These are phyloP conservation scores for Echinosophora koreensis DNA, from an alignment of 306 rosid genomes.

Conservation along the genomic window DNA sequence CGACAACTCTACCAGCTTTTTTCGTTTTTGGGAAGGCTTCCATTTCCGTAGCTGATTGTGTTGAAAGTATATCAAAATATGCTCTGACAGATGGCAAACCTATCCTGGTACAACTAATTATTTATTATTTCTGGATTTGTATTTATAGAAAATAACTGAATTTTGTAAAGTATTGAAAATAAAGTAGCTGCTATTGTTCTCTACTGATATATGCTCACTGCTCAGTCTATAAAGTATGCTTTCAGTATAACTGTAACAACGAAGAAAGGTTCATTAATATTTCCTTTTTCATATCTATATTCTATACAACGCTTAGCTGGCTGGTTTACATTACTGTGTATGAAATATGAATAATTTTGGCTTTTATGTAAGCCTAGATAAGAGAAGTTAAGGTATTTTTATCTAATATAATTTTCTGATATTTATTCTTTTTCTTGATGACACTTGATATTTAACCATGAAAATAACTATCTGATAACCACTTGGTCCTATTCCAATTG, in stretches of 20 bases:
- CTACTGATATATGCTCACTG: constrained; percentile 6
- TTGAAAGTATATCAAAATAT: constrained; percentile 52
- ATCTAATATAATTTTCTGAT: constrained; percentile 9
- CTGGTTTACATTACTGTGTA: constrained; percentile 1
- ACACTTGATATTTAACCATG: background rate
- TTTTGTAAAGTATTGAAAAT: constrained; percentile 26
- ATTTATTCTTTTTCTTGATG: background rate
- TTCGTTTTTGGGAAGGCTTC: constrained; percentile 86
- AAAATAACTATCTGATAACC: background rate
- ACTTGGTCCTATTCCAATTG: constrained; percentile 38
- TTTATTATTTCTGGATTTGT: constrained; percentile 2
- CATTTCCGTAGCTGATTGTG: constrained; percentile 59
- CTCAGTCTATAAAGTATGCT: background rate
- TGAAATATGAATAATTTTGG: background rate
- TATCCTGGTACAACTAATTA: constrained; percentile 60
- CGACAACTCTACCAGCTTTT: constrained; percentile 75
- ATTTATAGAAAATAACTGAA: constrained; percentile 25
- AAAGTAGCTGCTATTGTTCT: constrained; percentile 25
- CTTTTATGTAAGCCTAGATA: constrained; percentile 12
- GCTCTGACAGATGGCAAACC: constrained; percentile 57
- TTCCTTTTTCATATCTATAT: constrained; percentile 16
- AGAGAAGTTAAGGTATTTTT: constrained; percentile 26
- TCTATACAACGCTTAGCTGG: constrained; percentile 2
- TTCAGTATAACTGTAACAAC: background rate
- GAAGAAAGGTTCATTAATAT: constrained; percentile 30